Base-by-base conservation (phyloP, 2,329 filamentous ascomycete species). In the Penicillium concentricum region DNA sequence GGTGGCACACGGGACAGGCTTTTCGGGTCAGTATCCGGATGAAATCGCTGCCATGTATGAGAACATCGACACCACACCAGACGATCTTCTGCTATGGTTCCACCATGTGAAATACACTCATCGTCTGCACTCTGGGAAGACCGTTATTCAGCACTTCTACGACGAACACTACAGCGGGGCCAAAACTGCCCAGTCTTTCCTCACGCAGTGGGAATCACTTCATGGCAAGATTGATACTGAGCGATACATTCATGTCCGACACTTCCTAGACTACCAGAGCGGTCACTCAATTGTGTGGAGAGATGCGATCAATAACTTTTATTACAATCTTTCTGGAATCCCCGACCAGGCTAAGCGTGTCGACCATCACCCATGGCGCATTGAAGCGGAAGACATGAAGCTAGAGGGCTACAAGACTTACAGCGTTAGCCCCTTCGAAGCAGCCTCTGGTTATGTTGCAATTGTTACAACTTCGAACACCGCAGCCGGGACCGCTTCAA, bases 221-320 rank as follows among this genome's bases (percentile, higher is more conserved):
- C 63, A 79, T 49, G 82, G 78, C 2, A 80, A 80, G 43, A 78
- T 90, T 45, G 87, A 90, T 67, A 59, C 72, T 5, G 79, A 87
- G 70, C 79, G 86, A 24, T 88, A 78, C 68, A 75, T 84, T 5
- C 78, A 88, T 45, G 78, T 84, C 34, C 74, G 84, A 0, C 85
- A 82, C 72, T 80, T 84, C 2, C 80, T 88, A 12, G 74, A 74
- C 2, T 90, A 85, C 68, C 87, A 90, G 70, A 84, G 87, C 0
- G 87, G 87, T 0, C 88, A 90, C 71, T 79, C 86, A 0, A 78
- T 90, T 18, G 84, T 89, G 16, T 91, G 88, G 87, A 80, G 87
- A 15, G 87, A 90, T 65, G 79, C 84, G 0, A 84, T 90, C 72
- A 83, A 76, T 64, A 76, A 84, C 54, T 90, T 87, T 73, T 90